These are phyloP conservation scores for Fraxinus ornus DNA, from an alignment of 305 asterid species.

Conservation along the genomic window DNA sequence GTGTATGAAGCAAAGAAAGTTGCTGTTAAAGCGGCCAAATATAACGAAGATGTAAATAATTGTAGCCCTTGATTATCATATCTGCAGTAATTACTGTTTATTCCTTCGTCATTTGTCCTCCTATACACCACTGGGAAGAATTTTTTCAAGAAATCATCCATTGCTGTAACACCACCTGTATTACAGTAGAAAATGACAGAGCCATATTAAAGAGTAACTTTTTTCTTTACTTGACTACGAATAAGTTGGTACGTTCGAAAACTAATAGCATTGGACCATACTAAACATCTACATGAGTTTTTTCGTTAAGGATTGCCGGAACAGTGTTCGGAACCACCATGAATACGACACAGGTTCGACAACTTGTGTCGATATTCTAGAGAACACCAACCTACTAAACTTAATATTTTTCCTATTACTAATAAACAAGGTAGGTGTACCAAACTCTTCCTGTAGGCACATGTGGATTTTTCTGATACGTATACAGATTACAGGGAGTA, in stretches of 20 bases:
- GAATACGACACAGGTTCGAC: background rate
- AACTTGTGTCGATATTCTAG: background rate
- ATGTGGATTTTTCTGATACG: background rate
- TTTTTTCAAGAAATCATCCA: conserved; percentile 64
- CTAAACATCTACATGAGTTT: background rate
- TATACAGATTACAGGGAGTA: background rate
- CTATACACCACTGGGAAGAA: conserved; percentile 72
- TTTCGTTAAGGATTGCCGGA: background rate
- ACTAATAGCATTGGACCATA: background rate
- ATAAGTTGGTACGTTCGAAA: background rate
- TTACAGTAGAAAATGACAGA: background rate
- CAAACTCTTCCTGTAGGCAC: background rate
- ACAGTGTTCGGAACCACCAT: background rate
- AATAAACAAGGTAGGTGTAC: background rate
- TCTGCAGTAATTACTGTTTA: conserved; percentile 79
- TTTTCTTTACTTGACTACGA: background rate
- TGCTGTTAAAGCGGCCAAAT: conserved; percentile 73
- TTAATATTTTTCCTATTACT: background rate
- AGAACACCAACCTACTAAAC: background rate
- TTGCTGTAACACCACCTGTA: conserved; percentile 88
- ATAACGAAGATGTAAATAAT: conserved; percentile 79
- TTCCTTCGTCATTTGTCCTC: conserved; percentile 21
- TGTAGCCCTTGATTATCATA: conserved; percentile 90
- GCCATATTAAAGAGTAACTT: background rate
- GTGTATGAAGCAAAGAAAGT: conserved; percentile 96